These are phyloP conservation scores for Claviceps paspali DNA, from an alignment of 2,329 filamentous ascomycete genomes.

Conservation along the genomic window DNA sequence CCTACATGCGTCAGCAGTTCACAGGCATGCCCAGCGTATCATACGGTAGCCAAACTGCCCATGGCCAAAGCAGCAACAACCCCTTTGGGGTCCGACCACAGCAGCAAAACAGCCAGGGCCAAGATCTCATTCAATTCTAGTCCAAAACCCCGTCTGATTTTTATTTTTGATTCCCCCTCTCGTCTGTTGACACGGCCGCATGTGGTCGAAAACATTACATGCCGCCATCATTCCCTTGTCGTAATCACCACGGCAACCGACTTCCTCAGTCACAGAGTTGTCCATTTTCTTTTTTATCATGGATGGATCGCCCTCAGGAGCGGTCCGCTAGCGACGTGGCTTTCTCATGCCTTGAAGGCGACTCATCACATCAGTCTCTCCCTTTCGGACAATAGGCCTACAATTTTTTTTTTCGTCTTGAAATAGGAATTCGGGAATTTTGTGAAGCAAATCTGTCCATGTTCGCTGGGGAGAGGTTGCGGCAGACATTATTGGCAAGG, in stretches of 20 bases:
- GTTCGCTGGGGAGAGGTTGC: neutral
- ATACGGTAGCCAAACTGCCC: constrained; percentile 38
- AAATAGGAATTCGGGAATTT: neutral
- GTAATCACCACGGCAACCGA: neutral
- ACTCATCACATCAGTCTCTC: neutral
- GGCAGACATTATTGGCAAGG: constrained; percentile 1
- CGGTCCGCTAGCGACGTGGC: neutral
- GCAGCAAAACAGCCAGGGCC: constrained; percentile 33
- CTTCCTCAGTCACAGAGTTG: neutral
- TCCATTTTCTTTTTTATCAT: neutral
- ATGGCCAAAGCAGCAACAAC: constrained; percentile 37
- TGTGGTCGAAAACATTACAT: neutral
- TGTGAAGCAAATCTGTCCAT: neutral
- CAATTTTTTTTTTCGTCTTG: neutral
- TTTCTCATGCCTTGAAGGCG: neutral
- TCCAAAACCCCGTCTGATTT: neutral
- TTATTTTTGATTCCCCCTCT: neutral
- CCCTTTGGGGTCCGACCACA: constrained; percentile 39
- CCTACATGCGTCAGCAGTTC: constrained; percentile 73
- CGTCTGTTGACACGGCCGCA: neutral
- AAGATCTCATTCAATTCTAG: constrained; percentile 51
- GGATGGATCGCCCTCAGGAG: neutral
- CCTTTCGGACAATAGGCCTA: neutral
- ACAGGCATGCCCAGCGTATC: constrained; percentile 55
- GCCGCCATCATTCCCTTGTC: neutral